phyloP scores from a whole-genome alignment of 805 yeast genomes.

The Wickerhamiella azymoides region DNA sequence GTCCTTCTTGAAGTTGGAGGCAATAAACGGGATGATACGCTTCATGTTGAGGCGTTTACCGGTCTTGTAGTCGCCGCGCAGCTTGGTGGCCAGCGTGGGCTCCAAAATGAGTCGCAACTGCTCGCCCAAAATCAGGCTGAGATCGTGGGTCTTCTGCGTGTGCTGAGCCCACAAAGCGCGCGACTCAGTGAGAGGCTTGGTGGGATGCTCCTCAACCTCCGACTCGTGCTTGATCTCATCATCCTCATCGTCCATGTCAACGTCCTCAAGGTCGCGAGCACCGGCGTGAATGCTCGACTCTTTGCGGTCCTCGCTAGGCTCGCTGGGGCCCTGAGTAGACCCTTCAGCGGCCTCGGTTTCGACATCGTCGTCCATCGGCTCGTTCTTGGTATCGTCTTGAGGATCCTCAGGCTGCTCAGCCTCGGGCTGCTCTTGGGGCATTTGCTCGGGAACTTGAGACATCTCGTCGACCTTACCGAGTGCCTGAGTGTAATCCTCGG shows the following conservation, averaged over 20 bases:
- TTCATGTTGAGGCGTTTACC: constrained; percentile 97
- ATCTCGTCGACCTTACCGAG: constrained; percentile 65
- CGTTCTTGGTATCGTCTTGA: constrained; percentile 17
- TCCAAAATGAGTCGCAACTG: constrained; percentile 85
- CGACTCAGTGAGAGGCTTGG: constrained; percentile 35
- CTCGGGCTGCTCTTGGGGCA: constrained; percentile 46
- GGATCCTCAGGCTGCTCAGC: constrained; percentile 31
- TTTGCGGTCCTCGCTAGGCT: constrained; percentile 12
- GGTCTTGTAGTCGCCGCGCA: constrained; percentile 90
- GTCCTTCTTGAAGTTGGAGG: constrained; percentile 92
- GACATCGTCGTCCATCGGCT: constrained; percentile 18
- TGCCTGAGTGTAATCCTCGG: constrained; percentile 74
- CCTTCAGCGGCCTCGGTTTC: constrained; percentile 11
- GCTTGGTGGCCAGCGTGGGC: constrained; percentile 91
- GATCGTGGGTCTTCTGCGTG: constrained; percentile 73
- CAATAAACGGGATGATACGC: constrained; percentile 93
- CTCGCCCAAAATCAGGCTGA: constrained; percentile 79
- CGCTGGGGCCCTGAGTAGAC: constrained; percentile 13
- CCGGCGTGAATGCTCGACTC: constrained; percentile 18
- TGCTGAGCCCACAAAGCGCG: constrained; percentile 69
- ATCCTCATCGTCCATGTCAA: constrained; percentile 2
- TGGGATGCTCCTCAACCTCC: neutral
- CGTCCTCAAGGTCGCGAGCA: constrained; percentile 17
- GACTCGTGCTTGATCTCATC: constrained; percentile 6
- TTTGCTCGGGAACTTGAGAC: constrained; percentile 26